These are phyloP conservation scores for Volvox carteri DNA, from an alignment of 163 green algal genomes.

Conservation along the genomic window DNA sequence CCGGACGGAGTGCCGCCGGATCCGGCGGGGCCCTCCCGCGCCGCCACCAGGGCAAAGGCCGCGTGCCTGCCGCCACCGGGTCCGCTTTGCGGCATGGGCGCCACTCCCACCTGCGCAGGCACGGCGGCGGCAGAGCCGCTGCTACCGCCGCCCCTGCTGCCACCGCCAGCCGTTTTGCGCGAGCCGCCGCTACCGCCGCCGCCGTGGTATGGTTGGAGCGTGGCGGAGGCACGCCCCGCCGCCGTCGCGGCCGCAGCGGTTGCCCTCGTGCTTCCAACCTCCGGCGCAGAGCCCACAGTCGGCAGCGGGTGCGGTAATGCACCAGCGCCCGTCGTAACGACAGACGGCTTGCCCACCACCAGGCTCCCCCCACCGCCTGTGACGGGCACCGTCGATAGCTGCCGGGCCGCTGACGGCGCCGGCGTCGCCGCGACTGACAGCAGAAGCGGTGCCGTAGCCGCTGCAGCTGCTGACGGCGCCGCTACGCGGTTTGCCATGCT, in stretches of 20 bases:
- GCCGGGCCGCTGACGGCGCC: background rate
- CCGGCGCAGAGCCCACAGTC: background rate
- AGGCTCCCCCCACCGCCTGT: background rate
- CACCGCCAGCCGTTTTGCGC: background rate
- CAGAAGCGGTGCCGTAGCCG: too few relatives aligned
- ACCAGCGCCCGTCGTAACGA: background rate
- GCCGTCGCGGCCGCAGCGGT: background rate
- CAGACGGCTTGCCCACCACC: background rate
- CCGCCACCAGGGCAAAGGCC: background rate
- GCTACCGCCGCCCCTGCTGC: background rate
- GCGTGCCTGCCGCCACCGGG: background rate
- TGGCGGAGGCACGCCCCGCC: background rate
- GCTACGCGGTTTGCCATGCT: background rate
- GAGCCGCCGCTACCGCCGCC: background rate
- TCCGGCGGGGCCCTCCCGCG: background rate
- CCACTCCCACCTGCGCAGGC: too few relatives aligned
- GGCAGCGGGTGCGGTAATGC: background rate
- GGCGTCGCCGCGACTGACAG: background rate
- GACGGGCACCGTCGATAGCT: too few relatives aligned
- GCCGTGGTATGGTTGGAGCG: background rate
- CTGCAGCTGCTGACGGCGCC: background rate
- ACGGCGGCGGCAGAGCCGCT: conserved; percentile 12
- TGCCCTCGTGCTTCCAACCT: background rate
- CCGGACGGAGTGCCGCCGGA: background rate
- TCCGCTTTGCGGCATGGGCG: background rate